Base-by-base conservation (phyloP, 1,284 basidiomycete species). In the Farysia itapuensis region DNA sequence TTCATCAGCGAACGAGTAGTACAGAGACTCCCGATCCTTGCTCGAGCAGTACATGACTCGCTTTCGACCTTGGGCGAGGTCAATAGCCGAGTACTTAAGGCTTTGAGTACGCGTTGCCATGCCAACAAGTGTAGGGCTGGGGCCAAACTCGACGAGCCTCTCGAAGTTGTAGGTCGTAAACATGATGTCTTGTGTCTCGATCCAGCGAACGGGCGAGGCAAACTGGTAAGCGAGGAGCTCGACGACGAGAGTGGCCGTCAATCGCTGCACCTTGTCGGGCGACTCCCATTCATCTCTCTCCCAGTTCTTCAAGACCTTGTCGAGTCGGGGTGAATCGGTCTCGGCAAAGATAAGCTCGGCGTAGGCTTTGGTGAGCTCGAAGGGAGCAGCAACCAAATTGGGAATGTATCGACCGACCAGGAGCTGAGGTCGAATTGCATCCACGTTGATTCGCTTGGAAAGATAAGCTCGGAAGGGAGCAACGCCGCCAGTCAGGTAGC, bases 151-250 rank as follows among this genome's bases (percentile, higher is more conserved):
- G 74, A 98, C 86, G 72, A 97, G 83, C 21, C 94, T 85, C 80
- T 97, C 93, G 70, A 96, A 96, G 53, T 84, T 82, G 81, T 86
- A 95, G 47, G 85, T 80, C 5, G 81, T 84, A 81, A 98, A 98
- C 52, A 98, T 83, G 35, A 90, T 84, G 72, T 98, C 94, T 77
- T 97, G 94, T 0, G 94, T 98, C 80, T 97, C 89, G 73, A 98
- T 98, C 94, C 94, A 97, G 45, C 92, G 86, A 20, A 98, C 93
- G 29, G 68, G 63, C 40, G 63, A 77, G 15, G 77, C 77, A 69
- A 93, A 93, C 77, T 98, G 94, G 77, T 97, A 97, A 13, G 94
- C 91, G 33, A 98, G 83, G 43, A 97, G 84, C 78, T 97, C 94
- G 65, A 96, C 91, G 52, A 98, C 85, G 68, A 96, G 92, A 67